Base-by-base conservation (phyloP, 2,329 filamentous ascomycete species). In the Aspergillus piperis region DNA sequence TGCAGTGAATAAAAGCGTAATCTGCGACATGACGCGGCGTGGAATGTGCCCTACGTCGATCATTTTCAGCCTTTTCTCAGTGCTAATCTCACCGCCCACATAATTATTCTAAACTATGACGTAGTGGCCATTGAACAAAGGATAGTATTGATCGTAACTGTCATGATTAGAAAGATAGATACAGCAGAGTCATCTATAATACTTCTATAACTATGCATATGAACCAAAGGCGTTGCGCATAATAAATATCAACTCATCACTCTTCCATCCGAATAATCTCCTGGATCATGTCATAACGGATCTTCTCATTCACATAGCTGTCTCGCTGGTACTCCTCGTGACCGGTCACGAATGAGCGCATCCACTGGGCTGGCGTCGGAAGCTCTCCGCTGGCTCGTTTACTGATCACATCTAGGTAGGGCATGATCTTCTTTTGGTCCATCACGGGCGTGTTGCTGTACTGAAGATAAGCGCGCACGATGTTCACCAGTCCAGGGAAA, bases 281-380 rank as follows among this genome's bases (percentile, higher is more conserved):
- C 30, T 44, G 53, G 57, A 65, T 48, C 58, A 65, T 42, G 32
- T 65, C 64, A 55, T 62, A 62, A 19, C 64, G 63, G 3, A 62
- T 58, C 13, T 39, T 58, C 30, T 65, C 62, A 21, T 49, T 41
- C 15, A 65, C 59, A 19, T 59, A 39, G 36, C 64, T 64, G 25
- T 65, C 64, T 2, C 59, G 47, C 8, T 23, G 42, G 30, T 65
- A 65, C 17, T 62, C 62, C 17, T 60, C 25, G 19, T 65, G 64
- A 8, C 36, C 30, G 1, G 39, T 39, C 8, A 64, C 60, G 51
- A 62, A 64, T 4, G 59, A 41, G 13, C 64, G 57, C 62, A 65
- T 64, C 64, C 64, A 65, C 15, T 54, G 44, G 10, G 64, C 64
- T 6, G 64, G 62, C 0, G 64, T 64, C 1, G 59, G 62, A 8